Base-by-base conservation (phyloP, 2,329 filamentous ascomycete genomes). In the Apiospora marii region DNA sequence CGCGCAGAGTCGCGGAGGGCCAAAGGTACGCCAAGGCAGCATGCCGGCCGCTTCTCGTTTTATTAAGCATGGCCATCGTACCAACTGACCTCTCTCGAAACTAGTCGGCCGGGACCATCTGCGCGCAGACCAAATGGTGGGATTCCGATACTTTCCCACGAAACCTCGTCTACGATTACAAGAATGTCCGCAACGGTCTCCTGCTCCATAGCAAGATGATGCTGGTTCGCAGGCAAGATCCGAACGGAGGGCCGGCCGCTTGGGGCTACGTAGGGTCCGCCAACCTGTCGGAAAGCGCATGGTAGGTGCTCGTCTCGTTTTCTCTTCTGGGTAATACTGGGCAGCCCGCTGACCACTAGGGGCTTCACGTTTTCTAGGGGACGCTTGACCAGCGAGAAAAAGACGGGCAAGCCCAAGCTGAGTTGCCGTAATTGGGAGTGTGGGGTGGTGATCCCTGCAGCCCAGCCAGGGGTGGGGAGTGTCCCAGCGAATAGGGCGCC, bases 371-470 rank as follows among this genome's bases (percentile, higher is more conserved):
- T 71, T 22, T 30, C 46, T 74, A 94, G 93, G 96, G 96, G 96
- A 30, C 91, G 91, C 67, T 83, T 98, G 43, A 89, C 92, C 71
- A 91, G 91, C 78, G 92, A 97, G 77, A 90, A 88, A 76, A 83
- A 81, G 10, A 92, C 90, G 2, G 92, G 92, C 74, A 83, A 89
- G 74, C 89, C 91, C 16, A 97, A 94, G 81, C 86, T 98, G 74
- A 95, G 89, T 74, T 95, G 93, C 81, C 91, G 93, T 71, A 99
- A 98, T 81, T 98, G 96, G 95, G 96, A 98, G 83, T 98, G 95
- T 79, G 96, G 96, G 48, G 93, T 99, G 1, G 77, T 98, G 34
- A 81, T 98, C 53, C 91, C 92, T 13, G 85, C 51, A 22, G 34
- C 41, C 12, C 51, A 27, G 30, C 68, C 93, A 34, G 77, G 75